A percentile compares a stretch with the other conserved stretches of the same genome.
These are phyloP conservation scores for Coleophoma cylindrospora DNA, from an alignment of 2,329 filamentous ascomycete species.

Conservation along the genomic window DNA sequence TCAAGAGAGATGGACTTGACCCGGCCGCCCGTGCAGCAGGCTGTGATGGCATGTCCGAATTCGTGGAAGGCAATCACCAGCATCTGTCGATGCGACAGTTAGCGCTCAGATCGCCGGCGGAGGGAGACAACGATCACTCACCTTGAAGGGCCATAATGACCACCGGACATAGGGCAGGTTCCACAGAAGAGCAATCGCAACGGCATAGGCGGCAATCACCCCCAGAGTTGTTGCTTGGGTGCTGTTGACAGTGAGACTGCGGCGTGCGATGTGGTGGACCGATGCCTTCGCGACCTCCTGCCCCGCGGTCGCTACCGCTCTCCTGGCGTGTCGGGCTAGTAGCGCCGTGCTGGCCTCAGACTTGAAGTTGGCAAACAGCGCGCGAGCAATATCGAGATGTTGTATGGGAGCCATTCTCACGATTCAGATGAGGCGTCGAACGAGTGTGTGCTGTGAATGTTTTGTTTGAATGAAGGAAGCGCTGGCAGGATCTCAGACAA, in stretches of 20 bases:
- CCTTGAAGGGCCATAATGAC: slow-evolving; percentile 78
- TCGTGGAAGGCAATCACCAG: slow-evolving; percentile 81
- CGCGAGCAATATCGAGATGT: slow-evolving; percentile 3
- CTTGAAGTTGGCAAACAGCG: slow-evolving; percentile 1
- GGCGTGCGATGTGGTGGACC: slow-evolving; percentile 10
- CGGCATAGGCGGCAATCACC: slow-evolving; percentile 66
- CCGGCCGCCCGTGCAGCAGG: slow-evolving; percentile 65
- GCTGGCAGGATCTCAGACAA: no score
- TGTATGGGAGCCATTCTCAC: no score
- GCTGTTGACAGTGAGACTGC: slow-evolving; percentile 38
- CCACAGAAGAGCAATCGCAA: slow-evolving; percentile 72
- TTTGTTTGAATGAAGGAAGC: no score
- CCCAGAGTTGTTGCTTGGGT: slow-evolving; percentile 69
- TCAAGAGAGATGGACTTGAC: slow-evolving; percentile 73
- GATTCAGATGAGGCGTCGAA: no score
- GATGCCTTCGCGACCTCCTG: slow-evolving; percentile 12
- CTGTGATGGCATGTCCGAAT: slow-evolving; percentile 70
- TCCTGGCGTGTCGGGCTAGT: background rate
- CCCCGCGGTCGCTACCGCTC: slow-evolving; percentile 9
- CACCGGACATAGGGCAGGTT: slow-evolving; percentile 73
- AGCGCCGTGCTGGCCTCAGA: background rate
- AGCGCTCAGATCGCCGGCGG: no score
- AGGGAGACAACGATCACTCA: slow-evolving; percentile 25
- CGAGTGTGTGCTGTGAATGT: no score
- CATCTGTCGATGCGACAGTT: slow-evolving; percentile 47